These are phyloP conservation scores for Pogostemon cablin DNA, from an alignment of 257 asterid genomes.

Conservation along the genomic window DNA sequence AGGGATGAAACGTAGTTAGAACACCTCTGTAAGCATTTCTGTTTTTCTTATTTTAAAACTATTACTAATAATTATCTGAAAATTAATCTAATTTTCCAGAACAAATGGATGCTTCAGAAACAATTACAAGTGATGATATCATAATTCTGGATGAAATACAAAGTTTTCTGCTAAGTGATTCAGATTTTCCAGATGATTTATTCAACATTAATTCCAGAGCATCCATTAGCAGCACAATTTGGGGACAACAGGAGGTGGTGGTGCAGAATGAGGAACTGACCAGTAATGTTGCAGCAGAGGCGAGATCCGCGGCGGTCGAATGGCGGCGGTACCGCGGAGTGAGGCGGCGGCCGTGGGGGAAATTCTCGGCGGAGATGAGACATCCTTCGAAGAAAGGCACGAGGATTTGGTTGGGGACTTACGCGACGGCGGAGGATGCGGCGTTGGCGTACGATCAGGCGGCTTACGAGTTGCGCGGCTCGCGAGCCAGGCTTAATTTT, in stretches of 20 bases:
- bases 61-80: no score
- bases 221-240: constrained; percentile 19
- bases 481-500: constrained; percentile 50
- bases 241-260: constrained; percentile 19
- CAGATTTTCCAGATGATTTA: constrained; percentile 31
- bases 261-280: background rate
- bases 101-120: constrained; percentile 28
- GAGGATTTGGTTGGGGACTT: constrained; percentile 62
- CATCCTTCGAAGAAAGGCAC: constrained; percentile 39
- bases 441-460: constrained; percentile 59
- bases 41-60: no score
- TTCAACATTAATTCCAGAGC: constrained; percentile 20
- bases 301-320: constrained; percentile 17
- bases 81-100: background rate
- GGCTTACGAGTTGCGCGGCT: constrained; percentile 47
- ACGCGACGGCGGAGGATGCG: constrained; percentile 57
- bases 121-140: constrained; percentile 28
- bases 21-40: no score
- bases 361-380: constrained; percentile 57
- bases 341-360: constrained; percentile 53
- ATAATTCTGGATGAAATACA: constrained; percentile 41
- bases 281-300: background rate
- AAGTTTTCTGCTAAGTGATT: constrained; percentile 43
- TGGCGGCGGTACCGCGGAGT: constrained; percentile 52
- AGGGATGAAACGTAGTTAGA: background rate